Percentiles rank a stretch among this genome's conserved stretches.
Evolutionary conservation across 2,329 filamentous ascomycete species (phyloP).

Genomic region (Aspergillus aculeatus): DNA sequence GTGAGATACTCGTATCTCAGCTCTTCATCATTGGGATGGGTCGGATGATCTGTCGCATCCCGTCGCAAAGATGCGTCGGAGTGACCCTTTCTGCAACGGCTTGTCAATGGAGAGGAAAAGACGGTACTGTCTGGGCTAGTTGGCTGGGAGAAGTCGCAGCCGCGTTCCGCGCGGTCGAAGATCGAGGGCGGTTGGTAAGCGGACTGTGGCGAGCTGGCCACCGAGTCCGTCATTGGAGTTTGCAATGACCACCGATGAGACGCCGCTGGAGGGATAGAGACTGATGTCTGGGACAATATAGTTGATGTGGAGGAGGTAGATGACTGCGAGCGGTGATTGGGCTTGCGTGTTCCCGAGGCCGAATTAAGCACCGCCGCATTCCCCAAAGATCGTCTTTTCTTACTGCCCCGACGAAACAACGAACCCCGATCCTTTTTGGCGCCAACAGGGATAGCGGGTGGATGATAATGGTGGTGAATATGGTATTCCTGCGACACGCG

Average conservation of each 20-base stretch:
- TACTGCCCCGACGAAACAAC: slow-evolving; percentile 55
- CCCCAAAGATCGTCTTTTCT: slow-evolving; percentile 69
- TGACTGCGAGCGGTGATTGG: slow-evolving; percentile 38
- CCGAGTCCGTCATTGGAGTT: slow-evolving; percentile 57
- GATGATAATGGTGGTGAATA: slow-evolving; percentile 92
- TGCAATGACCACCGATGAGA: slow-evolving; percentile 37
- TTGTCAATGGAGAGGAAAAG: slow-evolving; percentile 62
- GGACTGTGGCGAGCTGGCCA: slow-evolving; percentile 78
- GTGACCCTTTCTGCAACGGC: slow-evolving; percentile 56
- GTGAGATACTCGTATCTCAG: slow-evolving; percentile 9
- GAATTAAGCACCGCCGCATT: slow-evolving; percentile 51
- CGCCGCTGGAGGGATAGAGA: slow-evolving; percentile 55
- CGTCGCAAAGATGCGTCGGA: slow-evolving; percentile 56
- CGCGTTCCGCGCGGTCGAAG: slow-evolving; percentile 70
- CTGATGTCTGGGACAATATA: slow-evolving; percentile 63
- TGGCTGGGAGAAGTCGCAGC: slow-evolving; percentile 68
- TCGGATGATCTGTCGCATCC: slow-evolving; percentile 16
- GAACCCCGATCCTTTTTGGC: slow-evolving; percentile 55
- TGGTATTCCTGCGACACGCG: slow-evolving; percentile 72
- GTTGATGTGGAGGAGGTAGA: slow-evolving; percentile 52
- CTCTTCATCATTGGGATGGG: slow-evolving; percentile 19
- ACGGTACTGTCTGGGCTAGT: slow-evolving; percentile 78
- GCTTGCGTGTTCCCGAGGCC: slow-evolving; percentile 27
- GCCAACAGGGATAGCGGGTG: slow-evolving; percentile 52
- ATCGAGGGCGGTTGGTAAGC: slow-evolving; percentile 69